Evolutionary conservation across 257 asterid species (phyloP).

Genomic region (Gentiana macrophylla): DNA sequence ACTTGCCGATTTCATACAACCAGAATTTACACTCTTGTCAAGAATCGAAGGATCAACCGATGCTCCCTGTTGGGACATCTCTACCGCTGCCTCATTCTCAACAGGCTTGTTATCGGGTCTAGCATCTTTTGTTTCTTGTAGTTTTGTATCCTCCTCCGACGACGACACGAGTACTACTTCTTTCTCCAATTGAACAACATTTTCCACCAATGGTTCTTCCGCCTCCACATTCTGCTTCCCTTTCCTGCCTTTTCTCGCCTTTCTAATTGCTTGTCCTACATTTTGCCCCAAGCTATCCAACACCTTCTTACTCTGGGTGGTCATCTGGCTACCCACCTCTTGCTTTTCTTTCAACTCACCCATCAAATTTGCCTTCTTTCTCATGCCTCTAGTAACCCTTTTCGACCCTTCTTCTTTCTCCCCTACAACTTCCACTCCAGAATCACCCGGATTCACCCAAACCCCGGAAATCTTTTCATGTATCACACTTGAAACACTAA

Average conservation of each 20-base stretch:
- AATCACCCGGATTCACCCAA: background rate
- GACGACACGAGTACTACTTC: background rate
- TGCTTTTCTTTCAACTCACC: background rate
- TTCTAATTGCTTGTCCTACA: conserved; percentile 4
- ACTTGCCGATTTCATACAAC: conserved; percentile 14
- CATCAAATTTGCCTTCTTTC: conserved; percentile 2
- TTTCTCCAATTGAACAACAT: background rate
- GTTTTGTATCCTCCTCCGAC: too few relatives aligned
- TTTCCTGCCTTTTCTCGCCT: conserved; percentile 19
- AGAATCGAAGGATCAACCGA: background rate
- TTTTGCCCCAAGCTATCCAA: conserved; percentile 8
- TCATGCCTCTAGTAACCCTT: conserved; percentile 3
- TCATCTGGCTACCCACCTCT: background rate
- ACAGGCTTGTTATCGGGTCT: background rate
- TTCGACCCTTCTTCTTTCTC: background rate
- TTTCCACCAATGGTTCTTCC: conserved; percentile 3
- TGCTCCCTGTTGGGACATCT: background rate
- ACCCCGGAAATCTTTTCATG: background rate
- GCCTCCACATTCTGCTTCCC: conserved; percentile 21
- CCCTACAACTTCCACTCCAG: background rate
- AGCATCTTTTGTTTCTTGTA: too few relatives aligned
- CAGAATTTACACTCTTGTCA: conserved; percentile 9
- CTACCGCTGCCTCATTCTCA: background rate
- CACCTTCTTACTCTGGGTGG: conserved; percentile 1
- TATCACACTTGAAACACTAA: background rate